phyloP scores from a whole-genome alignment of 2,329 filamentous ascomycete species.

The Botrytis tulipae region DNA sequence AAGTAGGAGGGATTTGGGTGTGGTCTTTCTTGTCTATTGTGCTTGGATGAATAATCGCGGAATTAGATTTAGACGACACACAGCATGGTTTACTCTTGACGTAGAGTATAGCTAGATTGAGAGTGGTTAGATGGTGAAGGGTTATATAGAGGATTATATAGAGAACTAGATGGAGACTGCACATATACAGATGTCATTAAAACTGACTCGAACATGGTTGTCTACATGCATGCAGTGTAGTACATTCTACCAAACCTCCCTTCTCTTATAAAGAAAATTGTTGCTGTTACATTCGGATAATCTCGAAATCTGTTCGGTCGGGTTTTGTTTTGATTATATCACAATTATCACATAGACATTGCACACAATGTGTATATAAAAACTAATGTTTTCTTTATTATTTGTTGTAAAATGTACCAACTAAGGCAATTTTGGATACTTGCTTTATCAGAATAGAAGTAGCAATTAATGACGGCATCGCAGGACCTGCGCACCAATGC shows the following conservation, averaged over 20 bases:
- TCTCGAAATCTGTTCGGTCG: not conserved
- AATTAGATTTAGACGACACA: not conserved
- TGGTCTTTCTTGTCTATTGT: not conserved
- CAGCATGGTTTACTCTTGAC: not conserved
- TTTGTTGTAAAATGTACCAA: conserved; percentile 19
- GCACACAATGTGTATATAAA: not conserved
- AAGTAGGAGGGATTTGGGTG: not conserved
- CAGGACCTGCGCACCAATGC: conserved; percentile 44
- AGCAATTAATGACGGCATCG: conserved; percentile 44
- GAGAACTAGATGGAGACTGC: not conserved
- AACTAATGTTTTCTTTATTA: conserved; percentile 12
- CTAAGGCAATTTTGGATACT: conserved; percentile 5
- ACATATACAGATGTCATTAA: not conserved
- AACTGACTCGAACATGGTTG: not conserved
- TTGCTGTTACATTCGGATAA: not conserved
- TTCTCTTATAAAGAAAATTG: not conserved
- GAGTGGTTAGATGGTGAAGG: not conserved
- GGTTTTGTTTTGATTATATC: not conserved
- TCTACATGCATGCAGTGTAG: not conserved
- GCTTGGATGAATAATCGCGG: not conserved
- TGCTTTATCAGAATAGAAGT: conserved; percentile 25
- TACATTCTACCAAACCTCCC: not conserved
- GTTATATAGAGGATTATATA: not conserved
- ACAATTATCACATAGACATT: not conserved
- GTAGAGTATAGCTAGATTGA: not conserved